Conservation (phyloP, 2,329 filamentous ascomycete species). For the Monilinia fructicola region DNA sequence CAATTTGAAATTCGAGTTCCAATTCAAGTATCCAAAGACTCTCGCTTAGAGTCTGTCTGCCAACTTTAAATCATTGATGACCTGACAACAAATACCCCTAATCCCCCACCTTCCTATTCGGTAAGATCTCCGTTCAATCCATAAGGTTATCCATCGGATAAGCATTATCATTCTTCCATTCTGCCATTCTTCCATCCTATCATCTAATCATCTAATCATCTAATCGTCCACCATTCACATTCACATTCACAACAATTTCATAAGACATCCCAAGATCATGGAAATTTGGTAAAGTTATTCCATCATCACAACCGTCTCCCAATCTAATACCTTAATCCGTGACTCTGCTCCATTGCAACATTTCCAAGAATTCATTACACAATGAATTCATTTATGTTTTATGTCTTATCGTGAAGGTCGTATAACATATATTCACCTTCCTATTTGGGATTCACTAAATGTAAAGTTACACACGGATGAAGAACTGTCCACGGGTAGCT, state of each 20-base stretch:
- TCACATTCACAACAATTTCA: too few relatives aligned
- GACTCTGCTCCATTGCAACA: not conserved
- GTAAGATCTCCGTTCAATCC: not conserved
- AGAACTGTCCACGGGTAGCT: conserved; percentile 7
- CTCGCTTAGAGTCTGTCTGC: too few relatives aligned
- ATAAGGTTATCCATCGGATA: not conserved
- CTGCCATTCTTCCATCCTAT: too few relatives aligned
- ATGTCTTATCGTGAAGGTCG: conserved; percentile 21
- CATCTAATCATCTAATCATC: too few relatives aligned
- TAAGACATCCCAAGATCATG: not conserved
- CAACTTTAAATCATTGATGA: not conserved
- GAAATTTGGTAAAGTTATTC: not conserved
- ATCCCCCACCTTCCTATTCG: conserved; percentile 15
- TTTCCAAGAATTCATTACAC: conserved; percentile 1
- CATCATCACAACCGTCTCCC: not conserved
- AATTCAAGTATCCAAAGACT: too few relatives aligned
- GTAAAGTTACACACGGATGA: conserved; percentile 13
- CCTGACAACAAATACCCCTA: not conserved
- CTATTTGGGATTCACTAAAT: not conserved
- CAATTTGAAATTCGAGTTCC: too few relatives aligned
- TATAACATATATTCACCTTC: conserved; percentile 19
- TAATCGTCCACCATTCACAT: too few relatives aligned
- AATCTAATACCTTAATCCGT: not conserved
- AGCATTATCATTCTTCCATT: conserved; percentile 8
- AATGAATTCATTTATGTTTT: not conserved